Evolutionary conservation across 345 rosid genomes (phyloP).

Genomic region (Combretum micranthum): DNA sequence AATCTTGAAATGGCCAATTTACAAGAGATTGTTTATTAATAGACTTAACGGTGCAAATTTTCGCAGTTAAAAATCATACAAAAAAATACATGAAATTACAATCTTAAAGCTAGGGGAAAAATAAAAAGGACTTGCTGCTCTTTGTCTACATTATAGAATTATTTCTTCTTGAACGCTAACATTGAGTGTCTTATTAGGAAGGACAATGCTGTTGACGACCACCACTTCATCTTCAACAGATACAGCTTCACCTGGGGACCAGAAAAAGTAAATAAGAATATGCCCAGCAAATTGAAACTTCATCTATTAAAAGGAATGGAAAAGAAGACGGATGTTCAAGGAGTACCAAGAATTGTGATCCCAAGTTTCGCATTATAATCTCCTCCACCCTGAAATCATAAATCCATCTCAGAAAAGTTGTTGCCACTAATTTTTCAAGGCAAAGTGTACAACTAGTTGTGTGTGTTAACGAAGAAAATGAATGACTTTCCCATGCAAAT

Average conservation of each 20-base stretch:
- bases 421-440: slow-evolving; percentile 5
- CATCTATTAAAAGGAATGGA: background rate
- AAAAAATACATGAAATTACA: too few species aligned
- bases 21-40: too few species aligned
- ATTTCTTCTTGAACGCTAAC: slow-evolving; percentile 78
- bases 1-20: too few species aligned
- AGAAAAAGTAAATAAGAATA: background rate
- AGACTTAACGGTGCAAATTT: too few species aligned
- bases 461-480: background rate
- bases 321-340: background rate
- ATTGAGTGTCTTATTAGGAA: slow-evolving; percentile 81
- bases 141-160: slow-evolving; percentile 33
- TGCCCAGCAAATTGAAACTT: background rate
- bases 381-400: slow-evolving; percentile 70
- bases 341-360: slow-evolving; percentile 81
- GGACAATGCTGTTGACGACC: slow-evolving; percentile 80
- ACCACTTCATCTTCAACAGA: slow-evolving; percentile 90
- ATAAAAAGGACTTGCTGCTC: too few species aligned
- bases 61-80: too few species aligned
- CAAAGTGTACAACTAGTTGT: background rate
- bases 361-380: slow-evolving; percentile 81
- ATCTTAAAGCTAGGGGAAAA: too few species aligned
- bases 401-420: slow-evolving; percentile 8
- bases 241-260: slow-evolving; percentile 74
- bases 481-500: slow-evolving; percentile 1